Base-by-base conservation (phyloP, 192 early-diverging fungal species). In the Linnemannia zychae region DNA sequence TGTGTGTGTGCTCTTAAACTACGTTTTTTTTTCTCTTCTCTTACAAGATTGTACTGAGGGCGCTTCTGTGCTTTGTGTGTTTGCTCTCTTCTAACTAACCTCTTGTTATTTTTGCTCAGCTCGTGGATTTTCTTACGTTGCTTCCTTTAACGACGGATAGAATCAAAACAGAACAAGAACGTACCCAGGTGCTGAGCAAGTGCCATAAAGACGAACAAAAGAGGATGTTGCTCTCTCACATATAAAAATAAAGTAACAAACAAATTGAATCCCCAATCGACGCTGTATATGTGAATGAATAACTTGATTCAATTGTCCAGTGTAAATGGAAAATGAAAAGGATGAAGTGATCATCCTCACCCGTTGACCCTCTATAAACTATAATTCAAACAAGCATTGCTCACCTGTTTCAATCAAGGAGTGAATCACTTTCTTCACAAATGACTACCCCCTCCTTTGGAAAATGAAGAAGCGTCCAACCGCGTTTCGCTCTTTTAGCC, bases 291-390 rank as follows among this genome's bases (percentile, higher is more conserved):
- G 28, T 60, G 22, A 20, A 3, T 20, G 16, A 52, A 24, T 60
- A n/a, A 31, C 13, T 11, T 52, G 17, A 20, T 63, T 63, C 28
- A 6, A 28, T 63, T 24, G 15, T n/a, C 57, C 57, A 63, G 22
- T 31, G 57, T 63, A 63, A 63, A 63, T 13, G 24, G 57, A 63
- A 63, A 49, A 49, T 17, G 17, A 15, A 15, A 33, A 63, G 40
- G 3, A 44, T 6, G 3, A 44, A 31, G 57, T 15, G 57, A 31
- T 63, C 28, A 63, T 31, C 40, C 3, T n/a, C n/a, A n/a, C n/a
- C 57, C 57, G 28, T 31, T 63, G n/a, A 63, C 57, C 57, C 57
- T 63, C 57, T 63, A 28, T 63, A 63, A 63, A 63, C 57, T 63
- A 7, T 31, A 71, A 71, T 31, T 47, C 38, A 24, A 47, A 47